Percentiles rank a stretch among this genome's conserved stretches.
Conservation (phyloP, 139 green algal species). For the Trebouxia sp. region DNA sequence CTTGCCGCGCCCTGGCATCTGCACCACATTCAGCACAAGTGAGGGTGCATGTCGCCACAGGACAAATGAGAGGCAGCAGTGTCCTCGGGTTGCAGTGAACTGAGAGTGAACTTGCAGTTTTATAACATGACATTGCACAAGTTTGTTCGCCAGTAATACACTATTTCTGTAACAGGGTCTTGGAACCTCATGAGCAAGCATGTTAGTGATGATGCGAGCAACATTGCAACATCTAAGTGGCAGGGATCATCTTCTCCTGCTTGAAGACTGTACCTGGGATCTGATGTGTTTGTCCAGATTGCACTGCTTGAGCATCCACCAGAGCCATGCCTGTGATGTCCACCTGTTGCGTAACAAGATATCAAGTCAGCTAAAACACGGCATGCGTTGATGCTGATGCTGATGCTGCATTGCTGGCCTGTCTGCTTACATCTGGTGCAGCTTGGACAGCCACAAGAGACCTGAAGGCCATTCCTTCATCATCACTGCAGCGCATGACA, state of each 20-base stretch:
- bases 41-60: background rate
- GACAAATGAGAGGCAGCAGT: background rate
- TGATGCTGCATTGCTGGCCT: too few species aligned
- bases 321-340: slow-evolving; percentile 61
- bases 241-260: background rate
- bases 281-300: slow-evolving; percentile 34
- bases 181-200: background rate
- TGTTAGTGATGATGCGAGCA: background rate
- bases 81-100: background rate
- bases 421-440: slow-evolving; percentile 3
- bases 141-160: background rate
- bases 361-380: too few species aligned
- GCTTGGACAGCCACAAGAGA: background rate
- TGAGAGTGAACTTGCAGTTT: background rate
- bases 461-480: slow-evolving; percentile 15
- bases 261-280: slow-evolving; percentile 45
- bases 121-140: background rate
- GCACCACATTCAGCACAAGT: slow-evolving; percentile 26
- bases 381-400: too few species aligned
- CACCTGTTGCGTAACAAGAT: slow-evolving; percentile 47
- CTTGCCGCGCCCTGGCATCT: slow-evolving; percentile 58
- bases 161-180: background rate
- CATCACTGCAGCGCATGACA: background rate
- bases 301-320: slow-evolving; percentile 43
- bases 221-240: background rate